Conservation (phyloP, 345 rosid species). For the Murraya koenigii region DNA sequence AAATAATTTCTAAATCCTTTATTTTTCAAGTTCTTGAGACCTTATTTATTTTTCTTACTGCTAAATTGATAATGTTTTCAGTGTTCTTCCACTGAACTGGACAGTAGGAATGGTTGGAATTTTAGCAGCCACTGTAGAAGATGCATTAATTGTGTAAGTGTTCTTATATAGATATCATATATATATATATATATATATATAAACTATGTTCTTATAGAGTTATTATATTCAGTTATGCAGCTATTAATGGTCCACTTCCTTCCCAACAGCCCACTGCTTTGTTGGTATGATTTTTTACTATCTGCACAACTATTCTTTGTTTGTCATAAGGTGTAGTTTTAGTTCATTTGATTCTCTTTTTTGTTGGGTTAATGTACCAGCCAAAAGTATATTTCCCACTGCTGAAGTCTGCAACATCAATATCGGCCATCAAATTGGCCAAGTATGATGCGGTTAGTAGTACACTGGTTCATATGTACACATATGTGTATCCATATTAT, state of each 20-base stretch:
- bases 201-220: background rate
- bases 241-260: constrained; percentile 45
- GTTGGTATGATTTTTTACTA: constrained; percentile 21
- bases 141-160: constrained; percentile 53
- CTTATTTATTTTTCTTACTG: background rate
- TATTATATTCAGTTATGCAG: constrained; percentile 54
- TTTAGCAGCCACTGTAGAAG: constrained; percentile 60
- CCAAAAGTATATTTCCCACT: constrained; percentile 45
- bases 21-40: background rate
- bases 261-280: constrained; percentile 17
- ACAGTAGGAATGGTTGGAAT: constrained; percentile 80
- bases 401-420: constrained; percentile 30
- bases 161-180: too few relatives aligned
- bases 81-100: constrained; percentile 79
- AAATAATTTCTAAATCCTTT: background rate
- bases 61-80: constrained; percentile 19
- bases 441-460: constrained; percentile 59
- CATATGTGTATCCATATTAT: background rate
- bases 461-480: background rate
- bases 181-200: too few relatives aligned
- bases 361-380: constrained; percentile 24
- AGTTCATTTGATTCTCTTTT: background rate
- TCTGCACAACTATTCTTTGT: background rate
- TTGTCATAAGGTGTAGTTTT: background rate
- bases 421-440: constrained; percentile 47